These are phyloP conservation scores for Magnaporthiopsis incrustans DNA, from an alignment of 2,329 filamentous ascomycete genomes.

Conservation along the genomic window DNA sequence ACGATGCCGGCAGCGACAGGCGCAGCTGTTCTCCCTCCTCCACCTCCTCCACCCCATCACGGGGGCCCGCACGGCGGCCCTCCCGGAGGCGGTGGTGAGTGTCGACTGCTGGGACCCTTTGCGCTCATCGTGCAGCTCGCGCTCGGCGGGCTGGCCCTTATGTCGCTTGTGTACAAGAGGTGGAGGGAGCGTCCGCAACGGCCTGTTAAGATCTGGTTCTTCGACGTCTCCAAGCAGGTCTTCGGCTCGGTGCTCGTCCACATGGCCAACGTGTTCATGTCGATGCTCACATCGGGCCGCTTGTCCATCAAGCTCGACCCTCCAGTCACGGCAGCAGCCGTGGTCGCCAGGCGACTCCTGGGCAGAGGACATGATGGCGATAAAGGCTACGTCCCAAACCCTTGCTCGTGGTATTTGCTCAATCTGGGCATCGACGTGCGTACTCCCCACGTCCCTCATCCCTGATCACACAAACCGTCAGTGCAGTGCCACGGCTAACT, in stretches of 20 bases:
- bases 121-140: constrained; percentile 84
- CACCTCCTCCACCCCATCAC: not conserved
- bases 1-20: not conserved
- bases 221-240: constrained; percentile 95
- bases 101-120: constrained; percentile 80
- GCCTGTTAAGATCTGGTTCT: constrained; percentile 94
- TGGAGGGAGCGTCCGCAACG: constrained; percentile 88
- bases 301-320: constrained; percentile 59
- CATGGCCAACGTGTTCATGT: constrained; percentile 90
- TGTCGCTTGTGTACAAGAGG: constrained; percentile 86
- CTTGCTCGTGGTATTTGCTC: constrained; percentile 91
- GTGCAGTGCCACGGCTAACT: not conserved
- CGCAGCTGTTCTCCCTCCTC: not conserved
- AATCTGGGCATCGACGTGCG: constrained; percentile 93
- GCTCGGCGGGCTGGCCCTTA: constrained; percentile 72
- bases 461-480: constrained; percentile 8
- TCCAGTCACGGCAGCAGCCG: constrained; percentile 25
- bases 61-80: not conserved
- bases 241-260: constrained; percentile 89
- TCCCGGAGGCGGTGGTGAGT: constrained; percentile 51
- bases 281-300: constrained; percentile 84
- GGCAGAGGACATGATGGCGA: constrained; percentile 35
- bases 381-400: constrained; percentile 67
- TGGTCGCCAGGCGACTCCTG: constrained; percentile 27
- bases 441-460: constrained; percentile 18